These are phyloP conservation scores for Rostrohypoxylon terebratum DNA, from an alignment of 495 filamentous ascomycete species.

Conservation along the genomic window DNA sequence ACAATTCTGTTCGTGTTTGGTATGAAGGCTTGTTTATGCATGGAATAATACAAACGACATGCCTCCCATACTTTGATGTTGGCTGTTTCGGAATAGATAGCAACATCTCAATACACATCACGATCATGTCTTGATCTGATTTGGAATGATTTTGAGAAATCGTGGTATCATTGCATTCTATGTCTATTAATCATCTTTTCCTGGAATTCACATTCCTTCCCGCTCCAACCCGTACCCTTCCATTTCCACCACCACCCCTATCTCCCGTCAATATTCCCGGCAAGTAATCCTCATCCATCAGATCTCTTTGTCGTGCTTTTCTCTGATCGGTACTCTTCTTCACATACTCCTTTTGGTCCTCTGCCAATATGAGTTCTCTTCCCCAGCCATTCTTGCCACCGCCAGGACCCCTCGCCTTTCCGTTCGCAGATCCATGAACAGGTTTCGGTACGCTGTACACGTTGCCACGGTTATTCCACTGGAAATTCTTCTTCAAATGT, in stretches of 20 bases:
- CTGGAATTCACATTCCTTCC: constrained; percentile 88
- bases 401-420: constrained; percentile 71
- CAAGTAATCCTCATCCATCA: constrained; percentile 96
- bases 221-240: constrained; percentile 82
- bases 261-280: constrained; percentile 88
- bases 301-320: constrained; percentile 77
- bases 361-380: constrained; percentile 79
- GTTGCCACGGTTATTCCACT: constrained; percentile 94
- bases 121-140: not conserved
- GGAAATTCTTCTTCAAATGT: constrained; percentile 94
- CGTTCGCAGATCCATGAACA: constrained; percentile 79
- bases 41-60: not conserved
- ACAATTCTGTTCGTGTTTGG: not conserved
- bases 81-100: not conserved
- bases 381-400: constrained; percentile 93
- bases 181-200: constrained; percentile 60
- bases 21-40: not conserved
- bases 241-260: constrained; percentile 67
- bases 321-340: constrained; percentile 70
- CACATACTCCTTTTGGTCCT: constrained; percentile 95
- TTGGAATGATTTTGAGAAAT: not conserved
- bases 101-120: not conserved
- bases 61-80: not conserved
- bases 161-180: constrained; percentile 32
- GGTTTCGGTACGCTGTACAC: constrained; percentile 92